phyloP scores from a whole-genome alignment of 140 eudicot species.

The Anethum foeniculum region DNA sequence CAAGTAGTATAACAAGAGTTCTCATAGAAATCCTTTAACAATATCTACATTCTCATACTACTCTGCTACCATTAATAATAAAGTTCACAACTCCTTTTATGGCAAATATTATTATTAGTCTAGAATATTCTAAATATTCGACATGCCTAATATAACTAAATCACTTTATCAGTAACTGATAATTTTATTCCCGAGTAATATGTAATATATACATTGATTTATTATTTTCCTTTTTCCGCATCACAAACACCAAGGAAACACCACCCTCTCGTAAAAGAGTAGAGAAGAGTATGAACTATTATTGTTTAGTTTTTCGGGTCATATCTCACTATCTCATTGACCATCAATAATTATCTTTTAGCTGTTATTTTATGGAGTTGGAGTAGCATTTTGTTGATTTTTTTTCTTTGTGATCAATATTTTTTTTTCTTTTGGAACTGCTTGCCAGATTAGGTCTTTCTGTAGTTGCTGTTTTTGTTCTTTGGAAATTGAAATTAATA shows the following conservation, averaged over 20 bases:
- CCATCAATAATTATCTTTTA: neutral
- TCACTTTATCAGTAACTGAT: neutral
- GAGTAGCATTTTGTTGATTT: neutral
- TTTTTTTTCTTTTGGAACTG: neutral
- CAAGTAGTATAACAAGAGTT: neutral
- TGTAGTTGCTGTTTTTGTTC: neutral
- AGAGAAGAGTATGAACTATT: neutral
- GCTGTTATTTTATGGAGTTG: neutral
- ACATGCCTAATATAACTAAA: neutral
- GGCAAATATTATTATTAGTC: neutral
- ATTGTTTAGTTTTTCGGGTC: neutral
- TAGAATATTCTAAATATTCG: neutral
- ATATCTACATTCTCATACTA: neutral
- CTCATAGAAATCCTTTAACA: neutral
- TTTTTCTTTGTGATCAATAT: neutral
- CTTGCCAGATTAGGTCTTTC: conserved; percentile 35
- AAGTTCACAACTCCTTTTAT: neutral
- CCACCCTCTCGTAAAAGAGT: neutral
- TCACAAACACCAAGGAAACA: neutral
- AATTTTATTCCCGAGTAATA: neutral
- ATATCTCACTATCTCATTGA: neutral
- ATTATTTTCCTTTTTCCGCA: neutral
- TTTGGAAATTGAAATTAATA: neutral
- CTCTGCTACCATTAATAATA: neutral
- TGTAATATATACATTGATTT: neutral